A percentile compares a stretch with the other conserved stretches of the same genome.
These are phyloP conservation scores for Ophioceras dolichostomum DNA, from an alignment of 2,329 filamentous ascomycete genomes.

Conservation along the genomic window DNA sequence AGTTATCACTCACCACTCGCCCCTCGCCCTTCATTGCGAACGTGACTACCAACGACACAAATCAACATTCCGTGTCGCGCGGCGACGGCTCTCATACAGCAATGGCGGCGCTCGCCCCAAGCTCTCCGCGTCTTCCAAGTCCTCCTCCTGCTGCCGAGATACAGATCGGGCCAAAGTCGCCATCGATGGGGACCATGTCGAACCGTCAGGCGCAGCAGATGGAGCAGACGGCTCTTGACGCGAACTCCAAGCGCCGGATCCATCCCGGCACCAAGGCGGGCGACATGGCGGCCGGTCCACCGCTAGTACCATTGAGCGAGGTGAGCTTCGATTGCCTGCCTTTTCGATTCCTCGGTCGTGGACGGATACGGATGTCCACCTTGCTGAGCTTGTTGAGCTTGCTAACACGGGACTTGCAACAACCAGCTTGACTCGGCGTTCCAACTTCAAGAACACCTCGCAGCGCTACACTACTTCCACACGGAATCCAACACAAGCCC, in stretches of 20 bases:
- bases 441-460: slow-evolving; percentile 92
- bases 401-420: not conserved
- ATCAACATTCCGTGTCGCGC: too few species aligned
- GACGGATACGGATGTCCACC: too few species aligned
- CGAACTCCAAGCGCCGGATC: slow-evolving; percentile 71
- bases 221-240: slow-evolving; percentile 53
- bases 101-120: slow-evolving; percentile 51
- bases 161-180: slow-evolving; percentile 50
- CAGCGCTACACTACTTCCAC: slow-evolving; percentile 76
- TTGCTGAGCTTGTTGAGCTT: not conserved
- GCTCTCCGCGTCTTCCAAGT: slow-evolving; percentile 85
- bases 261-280: slow-evolving; percentile 83
- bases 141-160: slow-evolving; percentile 92
- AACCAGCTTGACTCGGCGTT: slow-evolving; percentile 87
- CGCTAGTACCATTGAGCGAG: slow-evolving; percentile 73
- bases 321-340: slow-evolving; percentile 32
- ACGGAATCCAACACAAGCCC: slow-evolving; percentile 57
- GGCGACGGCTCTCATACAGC: too few species aligned
- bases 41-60: too few species aligned
- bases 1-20: too few species aligned
- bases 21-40: too few species aligned
- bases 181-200: slow-evolving; percentile 21
- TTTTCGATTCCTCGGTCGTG: not conserved
- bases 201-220: slow-evolving; percentile 49
- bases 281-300: slow-evolving; percentile 87